Evolutionary conservation across 768 basidiomycete genomes (phyloP), one percentile per base, ranked within the genome.

Genomic region (Russula emetica): DNA sequence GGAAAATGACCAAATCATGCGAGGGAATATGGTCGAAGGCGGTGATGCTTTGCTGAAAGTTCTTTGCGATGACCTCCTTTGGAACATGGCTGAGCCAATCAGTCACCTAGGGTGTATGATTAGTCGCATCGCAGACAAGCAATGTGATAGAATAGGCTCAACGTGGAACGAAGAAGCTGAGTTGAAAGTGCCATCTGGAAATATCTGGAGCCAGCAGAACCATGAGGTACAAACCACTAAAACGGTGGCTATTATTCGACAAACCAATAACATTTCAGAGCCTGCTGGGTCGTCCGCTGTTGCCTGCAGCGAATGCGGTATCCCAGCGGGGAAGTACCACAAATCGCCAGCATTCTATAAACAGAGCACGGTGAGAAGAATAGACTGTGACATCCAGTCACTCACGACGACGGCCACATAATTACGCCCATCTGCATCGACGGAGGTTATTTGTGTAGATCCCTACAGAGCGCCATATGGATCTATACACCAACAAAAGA

Each of bases 41-140:
- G 30, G 71, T 63, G 47, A 74, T 70, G 55, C 63, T 68, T 5
- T 66, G 66, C 61, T 71, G 69, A 69, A 74, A 75, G 61, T 71
- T 76, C 66, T 77, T 77, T 26, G 76, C 75, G 26, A 77, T 70
- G 51, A 75, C 75, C 53, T 76, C 76, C 66, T 74, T 74, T 45
- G 76, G 75, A 49, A 74, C 67, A 55, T 74, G 72, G 11, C 71
- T 64, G 38, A 74, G 65, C 73, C 72, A 74, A 55, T 74, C 73
- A 42, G 70, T 76, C 67, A 70, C 71, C 75, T 70, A 66, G 22
- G 22, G 57, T 64, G 63, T 20, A 56, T 66, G 52, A 49, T 32
- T 44, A 52, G 36, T 34, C 10, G 3, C n/a, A 61, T 26, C 22
- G 5, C 26, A 16, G 40, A 52, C 0, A 44, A 9, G 18, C 5